A percentile compares a stretch with the other conserved stretches of the same genome.
These are phyloP conservation scores for Malassezia pachydermatis DNA, from an alignment of 1,284 basidiomycete species.

Conservation along the genomic window DNA sequence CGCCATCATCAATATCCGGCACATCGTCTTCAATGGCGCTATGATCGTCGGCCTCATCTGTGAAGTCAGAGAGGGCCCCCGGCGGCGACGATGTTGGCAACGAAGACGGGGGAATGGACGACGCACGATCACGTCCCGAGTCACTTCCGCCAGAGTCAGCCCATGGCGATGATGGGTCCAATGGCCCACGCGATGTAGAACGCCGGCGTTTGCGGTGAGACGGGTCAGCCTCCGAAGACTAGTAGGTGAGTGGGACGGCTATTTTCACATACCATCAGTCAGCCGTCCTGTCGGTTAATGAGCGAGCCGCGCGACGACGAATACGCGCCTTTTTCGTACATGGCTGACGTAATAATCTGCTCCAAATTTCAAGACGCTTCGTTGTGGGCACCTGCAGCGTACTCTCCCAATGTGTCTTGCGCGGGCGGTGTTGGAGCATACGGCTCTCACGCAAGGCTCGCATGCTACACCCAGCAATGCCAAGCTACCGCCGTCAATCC, in stretches of 20 bases:
- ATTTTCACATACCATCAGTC: too few relatives aligned
- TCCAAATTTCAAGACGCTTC: background rate
- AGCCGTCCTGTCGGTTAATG: too few relatives aligned
- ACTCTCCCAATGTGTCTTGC: slow-evolving; percentile 11
- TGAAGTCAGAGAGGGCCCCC: slow-evolving; percentile 36
- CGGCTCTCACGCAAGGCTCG: background rate
- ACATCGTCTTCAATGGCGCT: slow-evolving; percentile 43
- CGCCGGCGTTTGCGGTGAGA: slow-evolving; percentile 21
- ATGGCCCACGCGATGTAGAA: slow-evolving; percentile 13
- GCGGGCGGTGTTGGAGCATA: slow-evolving; percentile 12
- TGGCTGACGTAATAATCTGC: background rate
- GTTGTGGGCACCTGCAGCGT: too few relatives aligned
- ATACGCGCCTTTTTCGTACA: too few relatives aligned
- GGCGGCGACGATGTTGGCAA: slow-evolving; percentile 43
- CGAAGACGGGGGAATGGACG: slow-evolving; percentile 30
- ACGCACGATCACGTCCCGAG: slow-evolving; percentile 5
- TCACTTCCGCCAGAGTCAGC: slow-evolving; percentile 7
- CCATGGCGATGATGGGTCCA: slow-evolving; percentile 19
- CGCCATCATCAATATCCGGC: slow-evolving; percentile 41
- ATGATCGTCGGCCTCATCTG: slow-evolving; percentile 30
- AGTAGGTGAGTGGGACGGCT: too few relatives aligned
- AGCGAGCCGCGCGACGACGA: too few relatives aligned
- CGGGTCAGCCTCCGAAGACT: slow-evolving; percentile 14
- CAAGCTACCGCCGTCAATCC: slow-evolving; percentile 15
- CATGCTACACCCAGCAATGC: background rate